Evolutionary conservation across 768 basidiomycete species (phyloP).

Genomic region (Naematelia aurantialba): DNA sequence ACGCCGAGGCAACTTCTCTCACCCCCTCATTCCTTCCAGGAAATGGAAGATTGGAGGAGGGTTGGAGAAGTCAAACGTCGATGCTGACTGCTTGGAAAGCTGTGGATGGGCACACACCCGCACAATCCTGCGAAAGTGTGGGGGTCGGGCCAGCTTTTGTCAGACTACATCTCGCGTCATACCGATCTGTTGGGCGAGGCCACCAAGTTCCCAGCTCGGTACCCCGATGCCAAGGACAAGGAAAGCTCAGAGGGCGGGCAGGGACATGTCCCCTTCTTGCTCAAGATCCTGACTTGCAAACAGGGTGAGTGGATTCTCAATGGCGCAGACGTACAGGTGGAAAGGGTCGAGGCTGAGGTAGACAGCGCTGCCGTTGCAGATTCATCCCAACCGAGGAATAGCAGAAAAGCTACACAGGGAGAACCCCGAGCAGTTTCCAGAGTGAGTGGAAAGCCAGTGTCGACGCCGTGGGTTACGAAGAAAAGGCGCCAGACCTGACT

Average conservation of each 20-base stretch:
- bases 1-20: neutral
- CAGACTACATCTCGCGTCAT: slow-evolving; percentile 17
- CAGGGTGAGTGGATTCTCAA: slow-evolving; percentile 21
- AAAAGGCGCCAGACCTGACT: neutral
- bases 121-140: slow-evolving; percentile 34
- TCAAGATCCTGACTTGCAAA: slow-evolving; percentile 44
- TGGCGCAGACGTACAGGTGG: neutral
- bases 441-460: slow-evolving; percentile 23
- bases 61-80: neutral
- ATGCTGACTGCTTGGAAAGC: slow-evolving; percentile 12
- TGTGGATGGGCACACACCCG: slow-evolving; percentile 47
- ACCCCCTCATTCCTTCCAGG: neutral
- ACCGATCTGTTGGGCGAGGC: slow-evolving; percentile 27
- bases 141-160: slow-evolving; percentile 11
- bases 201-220: slow-evolving; percentile 6
- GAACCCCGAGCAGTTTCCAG: slow-evolving; percentile 39
- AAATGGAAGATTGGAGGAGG: neutral
- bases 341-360: neutral
- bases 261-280: slow-evolving; percentile 41
- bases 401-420: slow-evolving; percentile 37
- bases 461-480: neutral
- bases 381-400: slow-evolving; percentile 44
- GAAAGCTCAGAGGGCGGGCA: slow-evolving; percentile 6
- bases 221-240: slow-evolving; percentile 1
- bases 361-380: slow-evolving; percentile 43